Percentiles rank a stretch among this genome's conserved stretches.
These are phyloP conservation scores for Fusarium sp. DNA, from an alignment of 2,329 filamentous ascomycete species.

Conservation along the genomic window DNA sequence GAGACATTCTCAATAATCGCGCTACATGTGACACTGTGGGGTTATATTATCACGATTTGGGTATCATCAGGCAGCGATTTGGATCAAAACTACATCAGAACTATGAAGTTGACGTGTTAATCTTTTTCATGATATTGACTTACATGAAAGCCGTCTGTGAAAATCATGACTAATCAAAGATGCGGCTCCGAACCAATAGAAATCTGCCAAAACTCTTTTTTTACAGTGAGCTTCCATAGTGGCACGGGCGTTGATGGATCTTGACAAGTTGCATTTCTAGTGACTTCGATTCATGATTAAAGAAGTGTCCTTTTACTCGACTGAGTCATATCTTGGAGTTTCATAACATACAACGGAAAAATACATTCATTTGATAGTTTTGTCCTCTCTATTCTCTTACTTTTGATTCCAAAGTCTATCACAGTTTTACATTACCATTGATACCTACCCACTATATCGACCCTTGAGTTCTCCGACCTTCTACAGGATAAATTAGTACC, in stretches of 20 bases:
- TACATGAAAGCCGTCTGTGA: constrained; percentile 12
- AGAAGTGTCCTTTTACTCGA: constrained; percentile 43
- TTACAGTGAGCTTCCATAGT: constrained; percentile 11
- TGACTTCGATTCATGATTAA: constrained; percentile 41
- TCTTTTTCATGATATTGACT: constrained; percentile 5
- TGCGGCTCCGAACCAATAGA: constrained; percentile 28
- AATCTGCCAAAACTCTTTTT: constrained; percentile 36
- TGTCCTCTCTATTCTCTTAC: not conserved
- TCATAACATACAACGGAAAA: constrained; percentile 3
- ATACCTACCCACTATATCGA: constrained; percentile 9
- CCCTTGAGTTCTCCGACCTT: not conserved
- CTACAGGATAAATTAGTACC: not conserved
- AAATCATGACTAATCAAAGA: constrained; percentile 33
- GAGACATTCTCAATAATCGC: constrained; percentile 34
- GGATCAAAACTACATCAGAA: not conserved
- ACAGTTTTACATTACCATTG: not conserved
- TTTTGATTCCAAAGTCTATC: not conserved
- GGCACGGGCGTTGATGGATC: constrained; percentile 21
- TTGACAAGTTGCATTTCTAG: constrained; percentile 48
- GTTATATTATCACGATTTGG: not conserved
- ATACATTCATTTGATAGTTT: not conserved
- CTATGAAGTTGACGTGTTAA: not conserved
- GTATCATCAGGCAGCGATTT: not conserved
- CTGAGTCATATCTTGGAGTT: constrained; percentile 38
- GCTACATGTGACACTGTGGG: not conserved